Evolutionary conservation across 176 grass and related monocot species (phyloP), one percentile per base, ranked within the genome.

Genomic region (Pharus latifolius): DNA sequence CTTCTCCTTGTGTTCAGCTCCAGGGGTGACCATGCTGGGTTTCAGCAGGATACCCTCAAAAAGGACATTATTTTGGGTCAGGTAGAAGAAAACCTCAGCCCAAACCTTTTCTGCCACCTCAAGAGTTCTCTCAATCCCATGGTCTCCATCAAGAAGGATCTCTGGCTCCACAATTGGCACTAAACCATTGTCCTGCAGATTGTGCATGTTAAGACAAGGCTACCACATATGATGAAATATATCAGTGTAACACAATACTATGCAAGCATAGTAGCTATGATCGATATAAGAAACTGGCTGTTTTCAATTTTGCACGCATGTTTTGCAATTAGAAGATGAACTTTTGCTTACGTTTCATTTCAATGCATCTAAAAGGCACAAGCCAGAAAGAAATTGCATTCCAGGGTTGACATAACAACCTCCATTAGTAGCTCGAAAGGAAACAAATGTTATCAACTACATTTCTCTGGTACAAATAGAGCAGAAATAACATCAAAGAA

Each of bases 111-210:
- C 84, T 58, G 95, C 95, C 17, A 98, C 95, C 59, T 91, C 90
- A 41, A 93, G 90, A 44, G 90, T 98, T 49, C 75, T 89, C 59
- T 98, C 95, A 4, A 98, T 98, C 0, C 61, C 12, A 65, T 98
- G 95, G 33, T 90, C 90, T 34, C 95, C 95, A 64, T 98, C 95
- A 16, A 98, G 87, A 41, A 98, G 95, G 76, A 98, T 94, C 79
- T 99, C 95, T 59, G 90, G 95, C 80, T 99, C 95, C 63, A 99
- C 90, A 69, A 94, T 99, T 35, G 95, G 95, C 50, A 94, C 95
- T 42, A 99, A 78, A 3, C 95, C 95, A 60, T 93, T 99, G 69
- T 88, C 90, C 95, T 99, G 52, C 32, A 78, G 42, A 49, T 69
- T 60, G 45, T 56, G 32, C 17, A 65, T 2, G 32, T 65, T 12